These are phyloP conservation scores for Apiospora koreana DNA, from an alignment of 2,329 filamentous ascomycete genomes.

Conservation along the genomic window DNA sequence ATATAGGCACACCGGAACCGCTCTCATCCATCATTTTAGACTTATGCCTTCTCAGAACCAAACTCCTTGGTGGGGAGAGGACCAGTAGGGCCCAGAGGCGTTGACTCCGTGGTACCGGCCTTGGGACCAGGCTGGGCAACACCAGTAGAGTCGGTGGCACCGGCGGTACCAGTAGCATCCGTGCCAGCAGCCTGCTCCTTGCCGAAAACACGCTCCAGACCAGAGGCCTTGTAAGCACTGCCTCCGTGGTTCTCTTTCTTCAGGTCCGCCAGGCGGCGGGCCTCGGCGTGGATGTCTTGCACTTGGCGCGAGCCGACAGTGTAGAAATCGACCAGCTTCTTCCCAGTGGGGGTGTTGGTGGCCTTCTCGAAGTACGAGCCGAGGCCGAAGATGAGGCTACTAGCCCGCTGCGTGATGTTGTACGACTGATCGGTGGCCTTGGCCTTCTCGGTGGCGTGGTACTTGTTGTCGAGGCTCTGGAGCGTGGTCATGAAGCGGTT, in stretches of 20 bases:
- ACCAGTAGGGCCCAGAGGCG: slow-evolving; percentile 25
- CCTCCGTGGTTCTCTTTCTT: slow-evolving; percentile 70
- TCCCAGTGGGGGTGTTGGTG: slow-evolving; percentile 79
- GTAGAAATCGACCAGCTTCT: slow-evolving; percentile 89
- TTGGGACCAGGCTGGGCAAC: slow-evolving; percentile 26
- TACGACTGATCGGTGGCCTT: slow-evolving; percentile 83
- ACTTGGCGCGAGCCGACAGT: slow-evolving; percentile 83
- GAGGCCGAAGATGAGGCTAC: slow-evolving; percentile 64
- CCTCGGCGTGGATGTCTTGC: slow-evolving; percentile 90
- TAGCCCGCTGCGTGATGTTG: slow-evolving; percentile 74
- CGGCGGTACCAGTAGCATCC: slow-evolving; percentile 12
- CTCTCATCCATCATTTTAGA: background rate
- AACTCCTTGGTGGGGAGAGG: slow-evolving; percentile 26
- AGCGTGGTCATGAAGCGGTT: slow-evolving; percentile 77
- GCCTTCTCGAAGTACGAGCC: slow-evolving; percentile 95
- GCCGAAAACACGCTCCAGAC: slow-evolving; percentile 59
- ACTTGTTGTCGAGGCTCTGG: slow-evolving; percentile 77
- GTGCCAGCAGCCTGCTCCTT: slow-evolving; percentile 42
- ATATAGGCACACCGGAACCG: background rate
- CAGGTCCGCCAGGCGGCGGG: slow-evolving; percentile 81
- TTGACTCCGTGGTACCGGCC: slow-evolving; percentile 27
- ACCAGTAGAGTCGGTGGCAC: slow-evolving; percentile 14
- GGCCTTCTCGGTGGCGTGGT: slow-evolving; percentile 85
- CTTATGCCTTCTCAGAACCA: slow-evolving; percentile 25
- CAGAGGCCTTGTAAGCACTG: slow-evolving; percentile 60